Evolutionary conservation across 225 moss, liverwort and hornwort genomes (phyloP).

Genomic region (Climacium dendroides): DNA sequence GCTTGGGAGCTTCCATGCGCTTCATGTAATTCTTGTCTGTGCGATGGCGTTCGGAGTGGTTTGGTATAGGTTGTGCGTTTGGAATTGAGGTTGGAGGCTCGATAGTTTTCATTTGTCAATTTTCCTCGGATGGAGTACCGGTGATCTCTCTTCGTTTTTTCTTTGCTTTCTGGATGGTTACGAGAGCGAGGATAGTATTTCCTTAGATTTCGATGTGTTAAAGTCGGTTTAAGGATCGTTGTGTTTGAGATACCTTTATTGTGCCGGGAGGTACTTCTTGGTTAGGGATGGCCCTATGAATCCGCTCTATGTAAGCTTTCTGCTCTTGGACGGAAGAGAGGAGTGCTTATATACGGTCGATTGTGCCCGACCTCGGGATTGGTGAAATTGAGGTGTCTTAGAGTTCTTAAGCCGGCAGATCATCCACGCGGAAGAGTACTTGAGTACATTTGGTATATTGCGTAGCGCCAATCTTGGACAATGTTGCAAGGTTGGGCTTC

Average conservation of each 20-base stretch:
- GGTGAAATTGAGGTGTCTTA: not conserved
- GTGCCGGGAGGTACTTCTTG: not conserved
- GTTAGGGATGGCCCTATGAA: not conserved
- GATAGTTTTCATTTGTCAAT: not conserved
- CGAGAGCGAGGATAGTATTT: not conserved
- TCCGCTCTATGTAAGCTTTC: not conserved
- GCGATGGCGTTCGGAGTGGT: not conserved
- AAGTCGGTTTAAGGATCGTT: not conserved
- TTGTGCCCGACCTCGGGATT: not conserved
- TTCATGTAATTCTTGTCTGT: not conserved
- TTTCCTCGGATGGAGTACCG: not conserved
- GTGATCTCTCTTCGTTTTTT: not conserved
- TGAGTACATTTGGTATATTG: not conserved
- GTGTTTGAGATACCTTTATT: not conserved
- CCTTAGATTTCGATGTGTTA: not conserved
- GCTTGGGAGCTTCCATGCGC: not conserved
- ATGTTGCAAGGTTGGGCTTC: slow-evolving; percentile 1
- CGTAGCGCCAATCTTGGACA: not conserved
- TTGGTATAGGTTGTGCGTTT: not conserved
- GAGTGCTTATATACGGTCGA: not conserved
- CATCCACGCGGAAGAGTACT: not conserved
- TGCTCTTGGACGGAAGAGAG: not conserved
- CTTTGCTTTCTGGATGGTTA: not conserved
- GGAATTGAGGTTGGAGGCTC: not conserved
- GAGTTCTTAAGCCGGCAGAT: not conserved